Evolutionary conservation across 225 moss, liverwort and hornwort genomes (phyloP).

Genomic region (Marchantia paleacea): DNA sequence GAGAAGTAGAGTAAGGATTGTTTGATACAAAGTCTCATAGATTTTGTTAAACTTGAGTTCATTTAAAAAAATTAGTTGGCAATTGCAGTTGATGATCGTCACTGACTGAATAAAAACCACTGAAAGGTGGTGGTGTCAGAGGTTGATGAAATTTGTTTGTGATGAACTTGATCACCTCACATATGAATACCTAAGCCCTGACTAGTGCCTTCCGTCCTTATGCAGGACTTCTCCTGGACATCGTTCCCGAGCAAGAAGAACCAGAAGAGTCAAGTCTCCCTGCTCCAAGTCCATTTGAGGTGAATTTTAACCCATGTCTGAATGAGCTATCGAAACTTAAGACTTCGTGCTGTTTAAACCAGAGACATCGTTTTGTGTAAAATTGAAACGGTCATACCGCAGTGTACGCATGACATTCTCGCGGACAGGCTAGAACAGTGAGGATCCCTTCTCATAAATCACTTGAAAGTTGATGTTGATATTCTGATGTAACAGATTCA

Average conservation of each 20-base stretch:
- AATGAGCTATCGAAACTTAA: background rate
- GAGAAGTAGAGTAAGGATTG: too few relatives aligned
- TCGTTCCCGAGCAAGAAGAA: background rate
- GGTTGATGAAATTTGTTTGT: background rate
- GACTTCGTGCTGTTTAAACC: too few relatives aligned
- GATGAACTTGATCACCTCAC: background rate
- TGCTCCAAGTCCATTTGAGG: conserved; percentile 2
- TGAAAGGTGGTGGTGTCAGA: too few relatives aligned
- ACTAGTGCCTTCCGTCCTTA: background rate
- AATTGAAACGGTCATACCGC: too few relatives aligned
- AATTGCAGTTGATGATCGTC: background rate
- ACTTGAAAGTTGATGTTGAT: too few relatives aligned
- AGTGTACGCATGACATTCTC: too few relatives aligned
- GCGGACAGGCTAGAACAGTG: too few relatives aligned
- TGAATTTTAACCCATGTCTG: background rate
- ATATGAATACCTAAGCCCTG: background rate
- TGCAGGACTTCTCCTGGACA: conserved; percentile 12
- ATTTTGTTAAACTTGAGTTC: background rate
- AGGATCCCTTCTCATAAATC: too few relatives aligned
- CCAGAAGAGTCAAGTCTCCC: background rate
- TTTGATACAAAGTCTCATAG: too few relatives aligned
- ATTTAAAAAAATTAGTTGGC: background rate
- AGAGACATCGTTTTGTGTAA: too few relatives aligned
- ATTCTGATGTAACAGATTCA: conserved; percentile 10
- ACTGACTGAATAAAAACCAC: too few relatives aligned